A percentile compares a stretch with the other conserved stretches of the same genome.
Conservation (phyloP, 371 early-diverging fungal species). For the Phascolomyces articulosus region DNA sequence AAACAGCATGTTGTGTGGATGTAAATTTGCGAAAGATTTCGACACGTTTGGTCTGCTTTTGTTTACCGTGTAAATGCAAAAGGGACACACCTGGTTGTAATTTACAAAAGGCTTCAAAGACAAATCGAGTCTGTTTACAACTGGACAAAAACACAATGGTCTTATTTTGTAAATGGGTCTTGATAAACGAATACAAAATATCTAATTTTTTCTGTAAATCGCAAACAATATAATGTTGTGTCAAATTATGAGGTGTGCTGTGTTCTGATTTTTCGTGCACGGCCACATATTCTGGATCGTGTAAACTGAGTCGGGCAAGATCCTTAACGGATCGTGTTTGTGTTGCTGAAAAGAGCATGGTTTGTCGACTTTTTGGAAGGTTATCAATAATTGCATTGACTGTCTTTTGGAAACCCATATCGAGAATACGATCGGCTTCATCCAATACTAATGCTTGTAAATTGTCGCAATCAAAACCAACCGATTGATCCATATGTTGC, state of each 20-base stretch:
- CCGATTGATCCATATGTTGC: slow-evolving; percentile 97
- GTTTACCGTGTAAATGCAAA: slow-evolving; percentile 93
- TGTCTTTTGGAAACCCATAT: slow-evolving; percentile 94
- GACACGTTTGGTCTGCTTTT: slow-evolving; percentile 92
- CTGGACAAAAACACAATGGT: slow-evolving; percentile 48
- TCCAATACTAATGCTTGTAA: slow-evolving; percentile 93
- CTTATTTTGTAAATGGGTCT: slow-evolving; percentile 87
- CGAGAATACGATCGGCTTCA: slow-evolving; percentile 97
- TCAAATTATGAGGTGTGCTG: slow-evolving; percentile 81
- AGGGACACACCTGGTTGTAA: slow-evolving; percentile 93
- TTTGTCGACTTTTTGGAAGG: slow-evolving; percentile 86
- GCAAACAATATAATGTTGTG: slow-evolving; percentile 85
- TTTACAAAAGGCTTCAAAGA: slow-evolving; percentile 93
- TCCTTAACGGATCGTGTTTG: slow-evolving; percentile 96
- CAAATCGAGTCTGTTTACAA: slow-evolving; percentile 72
- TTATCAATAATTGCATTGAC: slow-evolving; percentile 95
- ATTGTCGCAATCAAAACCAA: slow-evolving; percentile 85
- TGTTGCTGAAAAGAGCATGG: slow-evolving; percentile 95
- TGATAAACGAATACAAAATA: slow-evolving; percentile 90
- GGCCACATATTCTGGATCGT: slow-evolving; percentile 92
- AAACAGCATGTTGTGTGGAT: slow-evolving; percentile 68
- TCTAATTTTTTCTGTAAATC: slow-evolving; percentile 88
- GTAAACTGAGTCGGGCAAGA: slow-evolving; percentile 87
- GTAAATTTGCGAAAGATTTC: slow-evolving; percentile 90
- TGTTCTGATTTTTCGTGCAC: slow-evolving; percentile 87